Base-by-base conservation (phyloP, 2,329 filamentous ascomycete species). In the Xylariaceae sp. region DNA sequence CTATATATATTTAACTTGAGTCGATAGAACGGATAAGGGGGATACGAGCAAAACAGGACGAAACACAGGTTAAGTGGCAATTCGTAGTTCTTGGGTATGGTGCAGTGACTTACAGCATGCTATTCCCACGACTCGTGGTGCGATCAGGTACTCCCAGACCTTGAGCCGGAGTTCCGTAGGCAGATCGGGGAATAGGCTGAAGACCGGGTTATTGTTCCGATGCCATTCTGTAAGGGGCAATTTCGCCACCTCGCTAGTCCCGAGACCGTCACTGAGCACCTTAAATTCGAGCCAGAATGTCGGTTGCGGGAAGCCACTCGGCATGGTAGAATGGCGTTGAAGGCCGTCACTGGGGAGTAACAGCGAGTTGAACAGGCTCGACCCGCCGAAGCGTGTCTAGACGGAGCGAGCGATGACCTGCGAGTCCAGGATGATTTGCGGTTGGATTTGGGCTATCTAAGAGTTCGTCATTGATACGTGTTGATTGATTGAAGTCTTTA, bases 161-260 rank as follows among this genome's bases (percentile, higher is more conserved):
- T 72, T 71, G 50, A 78, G 67, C 45, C 77, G 76, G 49, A 80
- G 70, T 65, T 80, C 77, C 22, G 71, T 51, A 1, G 77, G 77
- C 7, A 78, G 70, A n/a, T 58, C 41, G 3, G 65, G 54, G 62
- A 79, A 79, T 43, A 53, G 63, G 16, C 61, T 29, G 58, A 69
- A 70, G 49, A 56, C 56, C 6, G 26, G 21, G 10, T 56, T 61
- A 19, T 55, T 43, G 3, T 18, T 19, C 30, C 21, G 37, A 13
- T 57, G 55, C 46, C 54, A 59, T 42, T 12, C 12, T 26, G 55
- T 58, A 40, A 56, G 40, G 9, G 53, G 52, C 16, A 67, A 47
- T 2, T 18, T 43, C 34, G 53, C 49, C 16, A 62, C 63, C 2
- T 39, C 16, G 2, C 18, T 19, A 1, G 60, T 56, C 21, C 69